Percentiles rank a stretch among this genome's conserved stretches.
Evolutionary conservation across 2,329 filamentous ascomycete genomes (phyloP).

Genomic region (Penicillium psychrosexuale): DNA sequence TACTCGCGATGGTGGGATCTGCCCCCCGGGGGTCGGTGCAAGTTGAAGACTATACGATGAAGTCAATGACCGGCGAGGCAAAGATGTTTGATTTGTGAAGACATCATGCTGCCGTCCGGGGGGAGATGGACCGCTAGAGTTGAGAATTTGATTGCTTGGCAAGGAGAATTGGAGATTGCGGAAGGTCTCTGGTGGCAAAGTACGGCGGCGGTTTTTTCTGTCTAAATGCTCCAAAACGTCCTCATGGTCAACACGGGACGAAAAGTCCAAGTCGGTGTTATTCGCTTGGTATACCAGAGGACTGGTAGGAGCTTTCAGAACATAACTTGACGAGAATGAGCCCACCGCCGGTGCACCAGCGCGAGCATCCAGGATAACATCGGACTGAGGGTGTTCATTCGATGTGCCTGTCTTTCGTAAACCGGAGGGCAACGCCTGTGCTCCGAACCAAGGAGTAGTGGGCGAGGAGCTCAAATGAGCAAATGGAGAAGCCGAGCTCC

Average conservation of each 20-base stretch:
- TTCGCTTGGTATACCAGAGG: constrained; percentile 85
- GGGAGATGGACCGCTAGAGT: constrained; percentile 44
- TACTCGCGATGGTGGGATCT: constrained; percentile 39
- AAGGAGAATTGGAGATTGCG: constrained; percentile 48
- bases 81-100: constrained; percentile 70
- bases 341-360: constrained; percentile 61
- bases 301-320: constrained; percentile 84
- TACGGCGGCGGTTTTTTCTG: constrained; percentile 63
- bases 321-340: constrained; percentile 74
- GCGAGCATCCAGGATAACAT: constrained; percentile 23
- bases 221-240: constrained; percentile 50
- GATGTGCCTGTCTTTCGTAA: neutral
- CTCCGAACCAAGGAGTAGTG: constrained; percentile 55
- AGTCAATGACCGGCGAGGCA: constrained; percentile 68
- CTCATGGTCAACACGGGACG: constrained; percentile 52
- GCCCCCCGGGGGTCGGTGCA: constrained; percentile 42
- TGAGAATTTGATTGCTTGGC: constrained; percentile 37
- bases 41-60: constrained; percentile 53
- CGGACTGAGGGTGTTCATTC: constrained; percentile 8
- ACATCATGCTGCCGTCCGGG: constrained; percentile 59
- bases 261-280: constrained; percentile 71
- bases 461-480: constrained; percentile 48
- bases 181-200: constrained; percentile 63
- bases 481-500: constrained; percentile 11
- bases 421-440: constrained; percentile 24